Conservation (phyloP, 371 early-diverging fungal species). For the Mortierella sp. region DNA sequence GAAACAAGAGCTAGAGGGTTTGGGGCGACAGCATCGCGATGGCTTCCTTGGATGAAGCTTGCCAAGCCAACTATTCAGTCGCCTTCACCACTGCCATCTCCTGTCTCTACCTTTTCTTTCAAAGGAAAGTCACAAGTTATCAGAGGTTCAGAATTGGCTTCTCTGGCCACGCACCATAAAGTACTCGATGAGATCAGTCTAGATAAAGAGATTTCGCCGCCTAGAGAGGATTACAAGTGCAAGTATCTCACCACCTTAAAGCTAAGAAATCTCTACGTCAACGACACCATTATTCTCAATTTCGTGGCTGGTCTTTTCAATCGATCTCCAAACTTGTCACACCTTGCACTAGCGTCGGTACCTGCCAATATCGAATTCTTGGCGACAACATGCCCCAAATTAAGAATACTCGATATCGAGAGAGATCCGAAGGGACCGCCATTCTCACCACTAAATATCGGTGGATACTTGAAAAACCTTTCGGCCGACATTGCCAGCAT, state of each 20-base stretch:
- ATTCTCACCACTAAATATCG: neutral
- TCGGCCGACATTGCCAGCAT: neutral
- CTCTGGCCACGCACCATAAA: neutral
- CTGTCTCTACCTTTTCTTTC: neutral
- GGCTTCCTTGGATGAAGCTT: constrained; percentile 14
- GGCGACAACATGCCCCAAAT: constrained; percentile 20
- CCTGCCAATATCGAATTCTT: constrained; percentile 1
- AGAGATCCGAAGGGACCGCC: neutral
- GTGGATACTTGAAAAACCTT: neutral
- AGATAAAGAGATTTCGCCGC: neutral
- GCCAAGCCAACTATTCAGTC: neutral
- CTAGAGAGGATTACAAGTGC: neutral
- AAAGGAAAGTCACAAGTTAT: neutral
- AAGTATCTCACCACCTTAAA: constrained; percentile 7
- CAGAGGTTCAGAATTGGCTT: neutral
- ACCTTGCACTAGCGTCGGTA: neutral
- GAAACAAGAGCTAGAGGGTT: neutral
- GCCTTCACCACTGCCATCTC: neutral
- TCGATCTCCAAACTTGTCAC: constrained; percentile 18
- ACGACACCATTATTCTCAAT: neutral
- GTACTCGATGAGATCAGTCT: neutral
- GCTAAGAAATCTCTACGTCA: constrained; percentile 6
- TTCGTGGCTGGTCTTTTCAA: constrained; percentile 12
- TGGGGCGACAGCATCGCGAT: neutral
- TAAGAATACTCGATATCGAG: constrained; percentile 11